A percentile compares a stretch with the other conserved stretches of the same genome.
These are phyloP conservation scores for Sonneratia caseolaris DNA, from an alignment of 345 rosid species.

Conservation along the genomic window DNA sequence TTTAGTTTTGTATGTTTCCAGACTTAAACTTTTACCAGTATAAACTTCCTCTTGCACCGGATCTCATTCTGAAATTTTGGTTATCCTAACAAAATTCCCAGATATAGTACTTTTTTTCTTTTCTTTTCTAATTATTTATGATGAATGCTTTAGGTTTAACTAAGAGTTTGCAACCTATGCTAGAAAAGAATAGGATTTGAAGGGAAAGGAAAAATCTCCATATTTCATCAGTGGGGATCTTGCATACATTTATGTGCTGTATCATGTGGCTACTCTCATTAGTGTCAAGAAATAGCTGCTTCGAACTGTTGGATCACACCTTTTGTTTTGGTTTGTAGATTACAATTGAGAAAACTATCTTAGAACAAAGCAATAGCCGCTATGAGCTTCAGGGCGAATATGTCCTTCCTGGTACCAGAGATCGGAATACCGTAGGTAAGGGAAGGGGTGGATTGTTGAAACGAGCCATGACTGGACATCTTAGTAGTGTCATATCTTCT, in stretches of 20 bases:
- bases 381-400: constrained; percentile 99
- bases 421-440: constrained; percentile 62
- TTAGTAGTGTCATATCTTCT: constrained; percentile 91
- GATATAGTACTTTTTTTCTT: neutral
- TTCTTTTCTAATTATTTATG: too few species aligned
- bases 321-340: constrained; percentile 33
- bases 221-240: neutral
- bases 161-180: neutral
- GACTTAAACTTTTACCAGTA: neutral
- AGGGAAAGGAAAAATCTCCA: neutral
- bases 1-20: neutral
- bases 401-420: constrained; percentile 92
- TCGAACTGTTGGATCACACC: neutral
- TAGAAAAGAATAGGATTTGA: neutral
- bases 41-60: neutral
- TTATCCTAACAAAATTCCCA: neutral
- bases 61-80: neutral
- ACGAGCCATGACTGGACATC: constrained; percentile 91
- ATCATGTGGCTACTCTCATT: neutral
- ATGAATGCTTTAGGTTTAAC: too few species aligned
- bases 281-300: neutral
- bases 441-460: constrained; percentile 66
- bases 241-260: neutral
- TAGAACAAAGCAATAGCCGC: constrained; percentile 80
- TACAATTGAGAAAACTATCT: constrained; percentile 81